These are phyloP conservation scores for Zygosaccharomyces pseudobailii DNA, from an alignment of 1,139 yeast species.

Conservation along the genomic window DNA sequence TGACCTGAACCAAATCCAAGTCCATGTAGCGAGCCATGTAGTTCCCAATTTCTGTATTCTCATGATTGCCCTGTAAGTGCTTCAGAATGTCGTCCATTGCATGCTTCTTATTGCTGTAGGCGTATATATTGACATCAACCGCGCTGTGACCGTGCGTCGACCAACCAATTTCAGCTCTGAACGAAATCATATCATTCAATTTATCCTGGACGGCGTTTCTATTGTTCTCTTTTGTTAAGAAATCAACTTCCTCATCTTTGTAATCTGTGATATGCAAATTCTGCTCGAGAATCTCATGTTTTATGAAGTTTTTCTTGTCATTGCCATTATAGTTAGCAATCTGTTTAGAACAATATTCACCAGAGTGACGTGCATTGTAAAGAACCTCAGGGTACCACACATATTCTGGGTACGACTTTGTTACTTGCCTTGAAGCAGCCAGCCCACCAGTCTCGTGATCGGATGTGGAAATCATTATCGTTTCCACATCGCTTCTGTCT, in stretches of 20 bases:
- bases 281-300: conserved; percentile 45
- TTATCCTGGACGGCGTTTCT: conserved; percentile 36
- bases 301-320: conserved; percentile 43
- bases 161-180: conserved; percentile 79
- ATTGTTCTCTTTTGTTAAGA: conserved; percentile 27
- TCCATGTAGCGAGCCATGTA: conserved; percentile 59
- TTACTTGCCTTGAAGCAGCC: conserved; percentile 67
- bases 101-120: conserved; percentile 50
- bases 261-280: conserved; percentile 60
- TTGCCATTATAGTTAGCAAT: conserved; percentile 34
- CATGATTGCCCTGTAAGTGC: conserved; percentile 69
- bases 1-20: conserved; percentile 49
- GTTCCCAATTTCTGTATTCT: conserved; percentile 75
- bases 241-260: conserved; percentile 44
- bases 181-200: conserved; percentile 57
- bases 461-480: conserved; percentile 70
- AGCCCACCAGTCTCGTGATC: conserved; percentile 94
- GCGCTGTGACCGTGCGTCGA: conserved; percentile 87
- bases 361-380: conserved; percentile 61
- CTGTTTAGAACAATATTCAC: conserved; percentile 54
- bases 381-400: conserved; percentile 75
- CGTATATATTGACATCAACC: conserved; percentile 83
- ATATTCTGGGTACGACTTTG: conserved; percentile 57
- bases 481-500: conserved; percentile 58
- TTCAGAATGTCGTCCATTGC: conserved; percentile 41